Conservation (phyloP, 2,329 filamentous ascomycete species). For the Colletotrichum liriopes region DNA sequence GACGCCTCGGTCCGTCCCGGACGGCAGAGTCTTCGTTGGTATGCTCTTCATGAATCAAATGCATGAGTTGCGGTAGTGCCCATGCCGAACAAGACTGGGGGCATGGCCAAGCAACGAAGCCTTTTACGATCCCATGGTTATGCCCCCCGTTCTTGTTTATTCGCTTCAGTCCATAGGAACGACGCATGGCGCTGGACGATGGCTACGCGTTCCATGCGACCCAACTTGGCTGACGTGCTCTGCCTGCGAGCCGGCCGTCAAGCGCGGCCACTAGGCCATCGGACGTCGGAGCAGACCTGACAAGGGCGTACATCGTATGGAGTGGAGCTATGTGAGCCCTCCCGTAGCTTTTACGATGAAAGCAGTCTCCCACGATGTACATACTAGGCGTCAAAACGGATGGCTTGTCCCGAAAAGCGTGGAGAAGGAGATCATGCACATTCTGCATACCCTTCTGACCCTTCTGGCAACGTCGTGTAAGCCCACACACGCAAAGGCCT, state of each 20-base stretch:
- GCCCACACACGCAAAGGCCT: background rate
- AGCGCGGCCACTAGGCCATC: too few species aligned
- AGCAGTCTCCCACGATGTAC: too few species aligned
- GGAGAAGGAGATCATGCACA: background rate
- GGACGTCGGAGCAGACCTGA: too few species aligned
- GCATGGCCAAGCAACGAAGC: background rate
- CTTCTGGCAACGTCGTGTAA: background rate
- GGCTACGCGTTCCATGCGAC: background rate
- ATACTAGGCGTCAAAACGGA: too few species aligned
- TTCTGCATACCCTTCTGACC: background rate
- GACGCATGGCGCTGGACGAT: background rate
- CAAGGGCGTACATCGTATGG: too few species aligned
- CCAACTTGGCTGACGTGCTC: background rate
- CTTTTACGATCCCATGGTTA: background rate
- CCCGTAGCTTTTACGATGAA: too few species aligned
- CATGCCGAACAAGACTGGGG: background rate
- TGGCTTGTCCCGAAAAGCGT: background rate
- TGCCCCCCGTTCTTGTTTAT: background rate
- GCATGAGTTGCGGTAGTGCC: background rate
- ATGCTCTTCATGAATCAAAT: too few species aligned
- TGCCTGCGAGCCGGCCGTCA: too few species aligned
- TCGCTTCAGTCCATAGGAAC: background rate
- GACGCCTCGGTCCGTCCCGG: too few species aligned
- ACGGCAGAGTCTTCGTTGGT: too few species aligned
- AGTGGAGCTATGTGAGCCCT: too few species aligned